Conservation (phyloP, 495 filamentous ascomycete species). For the Penicillium riverlandense region DNA sequence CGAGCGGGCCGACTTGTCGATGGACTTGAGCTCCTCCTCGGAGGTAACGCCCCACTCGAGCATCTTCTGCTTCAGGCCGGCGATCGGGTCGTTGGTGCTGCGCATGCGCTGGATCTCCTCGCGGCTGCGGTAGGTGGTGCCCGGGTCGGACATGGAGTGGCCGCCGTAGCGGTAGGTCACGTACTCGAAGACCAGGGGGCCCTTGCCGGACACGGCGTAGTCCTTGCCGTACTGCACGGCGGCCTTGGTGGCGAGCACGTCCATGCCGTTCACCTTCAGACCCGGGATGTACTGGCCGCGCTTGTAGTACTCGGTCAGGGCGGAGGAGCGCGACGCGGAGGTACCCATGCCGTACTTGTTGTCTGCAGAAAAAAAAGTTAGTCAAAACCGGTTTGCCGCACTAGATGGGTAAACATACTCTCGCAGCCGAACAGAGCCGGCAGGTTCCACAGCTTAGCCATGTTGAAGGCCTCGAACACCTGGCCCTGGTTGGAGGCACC, state of each 20-base stretch:
- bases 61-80: slow-evolving; percentile 95
- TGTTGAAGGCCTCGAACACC: slow-evolving; percentile 99
- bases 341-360: slow-evolving; percentile 99
- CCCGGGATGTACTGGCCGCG: slow-evolving; percentile 99
- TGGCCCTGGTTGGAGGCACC: slow-evolving; percentile 98
- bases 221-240: slow-evolving; percentile 89
- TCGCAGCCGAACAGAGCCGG: slow-evolving; percentile 95
- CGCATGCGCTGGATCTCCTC: slow-evolving; percentile 99
- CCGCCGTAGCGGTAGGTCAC: slow-evolving; percentile 99
- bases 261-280: slow-evolving; percentile 99
- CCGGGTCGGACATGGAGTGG: slow-evolving; percentile 98
- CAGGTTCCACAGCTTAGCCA: slow-evolving; percentile 98
- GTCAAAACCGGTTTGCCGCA: background rate
- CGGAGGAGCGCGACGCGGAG: slow-evolving; percentile 85
- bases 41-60: slow-evolving; percentile 86
- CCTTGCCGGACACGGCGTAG: slow-evolving; percentile 71
- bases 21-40: slow-evolving; percentile 93
- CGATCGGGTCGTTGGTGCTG: slow-evolving; percentile 95
- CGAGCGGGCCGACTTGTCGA: slow-evolving; percentile 86
- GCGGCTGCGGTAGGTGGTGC: slow-evolving; percentile 97
- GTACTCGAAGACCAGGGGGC: slow-evolving; percentile 94
- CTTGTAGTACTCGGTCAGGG: slow-evolving; percentile 99
- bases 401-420: slow-evolving; percentile 53
- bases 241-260: slow-evolving; percentile 95
- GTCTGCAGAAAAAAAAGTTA: slow-evolving; percentile 45